These are phyloP conservation scores for Chlorella vulgaris DNA, from an alignment of 139 green algal species.

Conservation along the genomic window DNA sequence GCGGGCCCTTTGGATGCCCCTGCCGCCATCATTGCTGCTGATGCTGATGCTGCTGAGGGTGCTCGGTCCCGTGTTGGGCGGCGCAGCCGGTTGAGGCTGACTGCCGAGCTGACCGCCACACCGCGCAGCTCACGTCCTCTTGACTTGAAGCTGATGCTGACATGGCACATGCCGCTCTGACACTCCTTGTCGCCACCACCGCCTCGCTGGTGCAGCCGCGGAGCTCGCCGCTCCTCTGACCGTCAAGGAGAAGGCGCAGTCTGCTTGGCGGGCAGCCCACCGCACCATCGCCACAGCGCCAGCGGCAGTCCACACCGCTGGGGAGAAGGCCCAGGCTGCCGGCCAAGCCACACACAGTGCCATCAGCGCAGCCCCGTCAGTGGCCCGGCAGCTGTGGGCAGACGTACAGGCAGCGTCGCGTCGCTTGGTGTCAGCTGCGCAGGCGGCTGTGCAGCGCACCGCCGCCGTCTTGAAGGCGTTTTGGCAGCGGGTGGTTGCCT, in stretches of 20 bases:
- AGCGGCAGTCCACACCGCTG: neutral
- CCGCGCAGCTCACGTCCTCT: neutral
- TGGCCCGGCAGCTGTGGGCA: too few relatives aligned
- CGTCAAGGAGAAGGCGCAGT: neutral
- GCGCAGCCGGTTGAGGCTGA: too few relatives aligned
- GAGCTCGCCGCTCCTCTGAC: neutral
- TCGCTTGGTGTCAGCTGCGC: neutral
- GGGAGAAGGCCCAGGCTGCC: neutral
- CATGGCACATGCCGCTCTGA: neutral
- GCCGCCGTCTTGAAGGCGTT: neutral
- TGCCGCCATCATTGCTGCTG: neutral
- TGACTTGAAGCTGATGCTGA: neutral
- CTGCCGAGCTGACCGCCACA: too few relatives aligned
- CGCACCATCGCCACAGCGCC: neutral
- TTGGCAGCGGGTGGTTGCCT: too few relatives aligned
- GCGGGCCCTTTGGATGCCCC: neutral
- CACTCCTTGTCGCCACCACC: neutral
- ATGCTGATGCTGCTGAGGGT: neutral
- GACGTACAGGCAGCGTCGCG: too few relatives aligned
- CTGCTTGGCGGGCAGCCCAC: neutral
- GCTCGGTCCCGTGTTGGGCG: too few relatives aligned
- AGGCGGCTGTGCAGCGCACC: neutral
- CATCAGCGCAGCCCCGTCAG: too few relatives aligned
- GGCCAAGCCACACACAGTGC: neutral
- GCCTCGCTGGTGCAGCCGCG: conserved; percentile 12